These are phyloP conservation scores for Chaetomium tenue DNA, from an alignment of 495 filamentous ascomycete species.

Conservation along the genomic window DNA sequence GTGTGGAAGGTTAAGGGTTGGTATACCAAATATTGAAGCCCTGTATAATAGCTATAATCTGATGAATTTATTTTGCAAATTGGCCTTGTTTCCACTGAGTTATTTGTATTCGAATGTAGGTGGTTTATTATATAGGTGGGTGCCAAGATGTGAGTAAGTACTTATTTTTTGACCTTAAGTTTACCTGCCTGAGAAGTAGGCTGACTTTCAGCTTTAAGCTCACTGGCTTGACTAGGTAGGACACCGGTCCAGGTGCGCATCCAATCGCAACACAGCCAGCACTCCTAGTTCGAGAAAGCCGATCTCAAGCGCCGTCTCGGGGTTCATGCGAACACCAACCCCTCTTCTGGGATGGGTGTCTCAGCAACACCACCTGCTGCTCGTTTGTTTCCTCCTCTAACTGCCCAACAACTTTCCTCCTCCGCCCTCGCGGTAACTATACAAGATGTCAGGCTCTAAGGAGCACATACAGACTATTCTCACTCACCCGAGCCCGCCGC, in stretches of 20 bases:
- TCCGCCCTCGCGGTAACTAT: neutral
- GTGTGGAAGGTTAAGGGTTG: too few species aligned
- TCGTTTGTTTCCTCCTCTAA: neutral
- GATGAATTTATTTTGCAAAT: too few species aligned
- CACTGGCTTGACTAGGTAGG: neutral
- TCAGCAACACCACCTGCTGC: neutral
- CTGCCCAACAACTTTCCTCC: neutral
- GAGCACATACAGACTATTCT: neutral
- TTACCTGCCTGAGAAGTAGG: neutral
- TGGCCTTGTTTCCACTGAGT: too few species aligned
- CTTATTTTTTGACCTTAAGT: too few species aligned
- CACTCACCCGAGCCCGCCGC: conserved; percentile 47
- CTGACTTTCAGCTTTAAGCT: neutral
- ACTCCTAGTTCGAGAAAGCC: too few species aligned
- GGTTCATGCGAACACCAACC: too few species aligned
- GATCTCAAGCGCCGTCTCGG: too few species aligned
- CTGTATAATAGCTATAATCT: too few species aligned
- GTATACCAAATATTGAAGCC: too few species aligned
- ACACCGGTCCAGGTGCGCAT: neutral
- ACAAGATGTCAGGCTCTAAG: conserved; percentile 15
- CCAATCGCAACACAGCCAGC: neutral
- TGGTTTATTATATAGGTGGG: too few species aligned
- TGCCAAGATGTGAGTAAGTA: too few species aligned
- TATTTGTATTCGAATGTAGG: too few species aligned
- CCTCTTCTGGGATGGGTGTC: neutral